Base-by-base conservation (phyloP, 2,329 filamentous ascomycete species). In the Cladophialophora yegresii region DNA sequence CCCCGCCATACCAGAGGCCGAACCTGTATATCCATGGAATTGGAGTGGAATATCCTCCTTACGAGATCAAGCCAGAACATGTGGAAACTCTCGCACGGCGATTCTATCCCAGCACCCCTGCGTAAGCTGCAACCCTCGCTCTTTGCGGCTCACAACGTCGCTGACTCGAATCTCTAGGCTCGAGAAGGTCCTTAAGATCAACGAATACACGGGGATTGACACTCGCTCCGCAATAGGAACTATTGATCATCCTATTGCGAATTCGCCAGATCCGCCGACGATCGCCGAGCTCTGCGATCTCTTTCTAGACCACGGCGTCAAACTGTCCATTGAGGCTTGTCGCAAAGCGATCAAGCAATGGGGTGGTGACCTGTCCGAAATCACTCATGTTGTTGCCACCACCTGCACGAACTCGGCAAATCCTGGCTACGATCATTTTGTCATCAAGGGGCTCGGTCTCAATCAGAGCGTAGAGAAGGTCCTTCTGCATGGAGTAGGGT, bases 361-460 rank as follows among this genome's bases (percentile, higher is more conserved):
- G 71, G 72, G 72, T 33, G 72, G 71, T 33, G 69, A 70, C 50
- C 57, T 69, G 22, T 63, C 65, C 3, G 68, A 71, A 47, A 86
- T 90, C 67, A 90, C 87, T 2, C 87, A 90, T 70, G 80, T 89
- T 47, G 86, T 90, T 8, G 84, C 86, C 26, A 88, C 86, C 0
- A 89, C 87, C 4, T 89, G 87, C 73, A 90, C 87, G 8, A 85
- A 89, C 72, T 88, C 85, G 67, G 86, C 86, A 16, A 89, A 89
- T 72, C 87, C 87, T 0, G 87, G 87, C 1, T 89, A 86, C 72
- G 87, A 89, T 69, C 85, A 89, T 73, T 87, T 80, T 67, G 84
- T 89, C 26, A 82, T 82, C 58, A 85, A 84, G 71, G 77, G 79
- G 4, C 76, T 90, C 2, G 85, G 85, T 0, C 78, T 89, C 32